phyloP scores from a whole-genome alignment of 164 flowering plant genomes.

The Kingdonia uniflora region DNA sequence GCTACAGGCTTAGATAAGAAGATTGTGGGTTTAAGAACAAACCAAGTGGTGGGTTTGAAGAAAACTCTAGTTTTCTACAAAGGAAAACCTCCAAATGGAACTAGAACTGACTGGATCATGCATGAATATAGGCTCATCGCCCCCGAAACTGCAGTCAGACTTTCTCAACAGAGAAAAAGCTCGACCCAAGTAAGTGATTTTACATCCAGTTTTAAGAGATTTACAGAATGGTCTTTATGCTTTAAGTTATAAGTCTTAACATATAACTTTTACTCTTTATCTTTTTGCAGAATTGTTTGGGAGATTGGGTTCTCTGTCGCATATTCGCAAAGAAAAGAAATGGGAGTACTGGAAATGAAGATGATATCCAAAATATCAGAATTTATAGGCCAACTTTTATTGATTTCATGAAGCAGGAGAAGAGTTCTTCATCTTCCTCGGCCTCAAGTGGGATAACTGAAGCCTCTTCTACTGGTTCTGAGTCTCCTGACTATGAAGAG shows the following conservation, averaged over 20 bases:
- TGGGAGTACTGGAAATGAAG: background rate
- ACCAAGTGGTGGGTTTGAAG: constrained; percentile 39
- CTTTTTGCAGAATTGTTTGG: constrained; percentile 23
- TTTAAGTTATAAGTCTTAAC: background rate
- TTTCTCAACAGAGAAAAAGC: constrained; percentile 9
- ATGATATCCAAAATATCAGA: constrained; percentile 6
- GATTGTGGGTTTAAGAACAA: constrained; percentile 25
- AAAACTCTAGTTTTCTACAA: constrained; percentile 55
- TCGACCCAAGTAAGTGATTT: constrained; percentile 17
- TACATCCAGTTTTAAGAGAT: background rate
- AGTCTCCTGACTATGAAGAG: constrained; percentile 17
- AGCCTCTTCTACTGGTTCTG: constrained; percentile 20
- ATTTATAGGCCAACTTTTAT: constrained; percentile 14
- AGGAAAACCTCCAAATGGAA: constrained; percentile 42
- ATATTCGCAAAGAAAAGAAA: constrained; percentile 39
- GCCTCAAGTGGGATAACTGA: constrained; percentile 27
- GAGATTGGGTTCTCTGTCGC: constrained; percentile 55
- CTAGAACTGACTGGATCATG: constrained; percentile 71
- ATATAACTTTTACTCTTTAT: background rate
- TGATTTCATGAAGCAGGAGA: constrained; percentile 20
- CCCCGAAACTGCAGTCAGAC: constrained; percentile 8
- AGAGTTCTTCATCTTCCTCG: constrained; percentile 20
- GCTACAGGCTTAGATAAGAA: constrained; percentile 44
- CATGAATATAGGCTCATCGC: constrained; percentile 62
- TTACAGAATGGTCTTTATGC: background rate